Base-by-base conservation (phyloP, 371 early-diverging fungal species). In the Apophysomyces trapeziformis region DNA sequence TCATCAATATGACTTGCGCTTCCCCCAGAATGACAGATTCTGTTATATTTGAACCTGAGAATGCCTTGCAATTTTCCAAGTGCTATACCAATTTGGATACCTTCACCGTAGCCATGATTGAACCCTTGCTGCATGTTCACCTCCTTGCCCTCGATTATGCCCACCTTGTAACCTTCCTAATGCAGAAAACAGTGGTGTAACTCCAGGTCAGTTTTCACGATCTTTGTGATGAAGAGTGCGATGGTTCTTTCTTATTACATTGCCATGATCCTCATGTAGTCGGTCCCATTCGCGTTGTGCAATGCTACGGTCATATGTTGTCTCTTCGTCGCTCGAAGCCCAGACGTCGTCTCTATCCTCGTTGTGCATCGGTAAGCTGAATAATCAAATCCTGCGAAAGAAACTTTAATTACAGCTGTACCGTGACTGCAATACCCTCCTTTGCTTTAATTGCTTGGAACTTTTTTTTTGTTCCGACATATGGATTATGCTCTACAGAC, bases 91-190 rank as follows among this genome's bases (percentile, higher is more conserved):
- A 85, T 67, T 5, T 39, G 63, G 6, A 80, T 67, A 7, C 85
- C 87, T 57, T 85, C 84, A 7, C 47, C 64, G 63, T 82, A 90
- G 5, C 90, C 90, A 11, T 56, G 57, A 76, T 90, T 84, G 68
- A 90, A 90, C 0, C 90, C 90, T 54, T 74, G 57, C 63, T 90
- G 90, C 74, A 90, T 75, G n/a, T 77, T 74, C 4, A 73, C 70
- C 61, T 88, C 87, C 66, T 90, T 88, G 56, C 86, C 89, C 69
- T 86, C 89, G 4, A 81, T 68, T 50, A 88, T 83, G 26, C 90
- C 90, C 63, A 86, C 89, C 59, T 84, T 85, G 65, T 88, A 90
- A 1, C 90, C 90, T 38, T 77, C 75, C 89, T 89, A 37, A 36
- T 7, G 58, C 32, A 44, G 8, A 39, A 68, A 18, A 18, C 21